phyloP scores from a whole-genome alignment of 306 rosid species.

The Lablab purpureus region DNA sequence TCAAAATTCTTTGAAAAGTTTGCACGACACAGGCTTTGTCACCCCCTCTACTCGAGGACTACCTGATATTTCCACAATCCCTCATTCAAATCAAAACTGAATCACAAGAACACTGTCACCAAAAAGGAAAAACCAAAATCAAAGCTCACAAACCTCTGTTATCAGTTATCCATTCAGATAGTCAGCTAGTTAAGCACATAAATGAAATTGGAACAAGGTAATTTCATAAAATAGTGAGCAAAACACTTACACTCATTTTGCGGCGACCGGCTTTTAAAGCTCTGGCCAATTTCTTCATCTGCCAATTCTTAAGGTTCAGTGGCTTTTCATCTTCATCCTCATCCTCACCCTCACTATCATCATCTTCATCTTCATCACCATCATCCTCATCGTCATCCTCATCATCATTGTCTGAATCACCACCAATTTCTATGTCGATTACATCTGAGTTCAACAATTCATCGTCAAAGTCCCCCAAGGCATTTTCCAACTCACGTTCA shows the following conservation, averaged over 20 bases:
- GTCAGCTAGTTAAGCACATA: background rate
- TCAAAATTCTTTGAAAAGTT: too few species aligned
- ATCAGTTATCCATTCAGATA: conserved; percentile 1
- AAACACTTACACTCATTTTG: conserved; percentile 72
- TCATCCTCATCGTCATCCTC: background rate
- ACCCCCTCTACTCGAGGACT: conserved; percentile 96
- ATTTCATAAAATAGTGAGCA: background rate
- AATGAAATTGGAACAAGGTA: conserved; percentile 1
- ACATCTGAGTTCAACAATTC: conserved; percentile 30
- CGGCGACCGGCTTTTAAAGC: conserved; percentile 89
- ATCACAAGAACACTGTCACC: background rate
- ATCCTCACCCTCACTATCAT: conserved; percentile 18
- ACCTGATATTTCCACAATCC: conserved; percentile 66
- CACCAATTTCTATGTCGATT: background rate
- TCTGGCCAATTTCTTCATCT: conserved; percentile 74
- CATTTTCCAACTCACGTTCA: conserved; percentile 68
- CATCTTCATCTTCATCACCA: too few species aligned
- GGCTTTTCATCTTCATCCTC: conserved; percentile 49
- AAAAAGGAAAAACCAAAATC: background rate
- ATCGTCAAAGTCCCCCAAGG: conserved; percentile 55
- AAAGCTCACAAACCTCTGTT: conserved; percentile 64
- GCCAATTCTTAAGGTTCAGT: conserved; percentile 80
- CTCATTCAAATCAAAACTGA: conserved; percentile 21
- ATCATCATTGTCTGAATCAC: background rate
- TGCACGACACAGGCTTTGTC: too few species aligned